Conservation (phyloP, 805 yeast species). For the Kazachstania bromeliacearum region DNA sequence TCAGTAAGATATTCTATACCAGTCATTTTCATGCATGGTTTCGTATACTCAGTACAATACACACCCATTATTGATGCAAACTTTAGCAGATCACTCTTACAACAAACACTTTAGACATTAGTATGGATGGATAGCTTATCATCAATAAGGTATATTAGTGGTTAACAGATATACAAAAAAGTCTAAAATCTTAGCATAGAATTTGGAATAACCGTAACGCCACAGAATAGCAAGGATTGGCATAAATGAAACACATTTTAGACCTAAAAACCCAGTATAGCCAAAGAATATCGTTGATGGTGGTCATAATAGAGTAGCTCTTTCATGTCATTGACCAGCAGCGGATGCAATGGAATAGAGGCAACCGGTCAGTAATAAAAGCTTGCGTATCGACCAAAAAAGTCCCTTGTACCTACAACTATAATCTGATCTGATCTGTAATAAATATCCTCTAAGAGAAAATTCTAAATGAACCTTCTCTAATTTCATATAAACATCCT, state of each 20-base stretch:
- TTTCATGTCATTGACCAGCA: conserved; percentile 37
- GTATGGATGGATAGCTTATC: conserved; percentile 47
- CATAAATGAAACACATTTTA: conserved; percentile 47
- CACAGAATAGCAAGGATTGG: conserved; percentile 64
- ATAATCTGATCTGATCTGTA: conserved; percentile 49
- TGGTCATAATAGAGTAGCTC: conserved; percentile 52
- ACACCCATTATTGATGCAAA: conserved; percentile 45
- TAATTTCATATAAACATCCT: conserved; percentile 58
- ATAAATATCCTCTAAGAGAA: conserved; percentile 59
- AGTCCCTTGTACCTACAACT: conserved; percentile 61
- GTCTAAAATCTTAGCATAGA: conserved; percentile 68
- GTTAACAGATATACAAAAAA: conserved; percentile 67
- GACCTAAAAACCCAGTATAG: conserved; percentile 50
- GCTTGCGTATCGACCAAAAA: conserved; percentile 51
- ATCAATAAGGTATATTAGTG: conserved; percentile 56
- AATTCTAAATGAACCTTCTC: conserved; percentile 66
- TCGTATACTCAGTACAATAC: conserved; percentile 51
- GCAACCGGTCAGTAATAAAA: conserved; percentile 54
- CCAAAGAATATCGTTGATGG: conserved; percentile 39
- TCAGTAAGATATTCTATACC: conserved; percentile 42
- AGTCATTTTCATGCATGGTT: conserved; percentile 23
- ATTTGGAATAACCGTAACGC: conserved; percentile 54
- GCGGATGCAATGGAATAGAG: conserved; percentile 51
- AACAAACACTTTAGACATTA: conserved; percentile 38
- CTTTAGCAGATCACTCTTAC: conserved; percentile 37